A percentile compares a stretch with the other conserved stretches of the same genome.
Evolutionary conservation across 495 filamentous ascomycete genomes (phyloP).

Genomic region (Neurospora cerealis): DNA sequence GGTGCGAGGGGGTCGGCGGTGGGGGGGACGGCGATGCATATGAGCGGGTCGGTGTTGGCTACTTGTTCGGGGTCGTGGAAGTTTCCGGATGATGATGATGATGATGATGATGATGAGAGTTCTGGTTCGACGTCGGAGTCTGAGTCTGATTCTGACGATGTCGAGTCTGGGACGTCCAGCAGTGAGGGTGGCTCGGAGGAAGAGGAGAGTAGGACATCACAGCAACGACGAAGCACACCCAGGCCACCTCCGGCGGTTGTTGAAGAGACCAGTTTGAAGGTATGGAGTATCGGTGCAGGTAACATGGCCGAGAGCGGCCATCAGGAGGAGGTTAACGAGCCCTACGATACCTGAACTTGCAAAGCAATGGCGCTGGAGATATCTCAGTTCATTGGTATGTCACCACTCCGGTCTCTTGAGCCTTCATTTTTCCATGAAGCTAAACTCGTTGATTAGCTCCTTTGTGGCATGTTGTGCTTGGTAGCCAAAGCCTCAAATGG

Average conservation of each 20-base stretch:
- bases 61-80: conserved; percentile 59
- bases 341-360: background rate
- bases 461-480: background rate
- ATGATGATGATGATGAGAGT: conserved; percentile 8
- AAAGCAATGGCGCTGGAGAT: background rate
- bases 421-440: background rate
- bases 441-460: background rate
- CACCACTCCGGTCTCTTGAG: background rate
- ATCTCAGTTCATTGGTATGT: background rate
- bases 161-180: conserved; percentile 2
- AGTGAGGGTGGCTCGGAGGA: conserved; percentile 5
- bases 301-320: background rate
- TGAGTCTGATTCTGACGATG: conserved; percentile 3
- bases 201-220: background rate
- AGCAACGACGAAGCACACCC: background rate
- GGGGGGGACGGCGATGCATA: conserved; percentile 55
- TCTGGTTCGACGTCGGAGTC: background rate
- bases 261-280: conserved; percentile 53
- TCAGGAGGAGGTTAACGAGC: background rate
- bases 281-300: conserved; percentile 43
- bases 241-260: conserved; percentile 6
- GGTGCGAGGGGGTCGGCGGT: conserved; percentile 42
- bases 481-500: background rate
- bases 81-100: conserved; percentile 16
- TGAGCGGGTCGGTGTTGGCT: conserved; percentile 56